A percentile compares a stretch with the other conserved stretches of the same genome.
These are phyloP conservation scores for Ajuga chamaepitys DNA, from an alignment of 257 asterid species.

Conservation along the genomic window DNA sequence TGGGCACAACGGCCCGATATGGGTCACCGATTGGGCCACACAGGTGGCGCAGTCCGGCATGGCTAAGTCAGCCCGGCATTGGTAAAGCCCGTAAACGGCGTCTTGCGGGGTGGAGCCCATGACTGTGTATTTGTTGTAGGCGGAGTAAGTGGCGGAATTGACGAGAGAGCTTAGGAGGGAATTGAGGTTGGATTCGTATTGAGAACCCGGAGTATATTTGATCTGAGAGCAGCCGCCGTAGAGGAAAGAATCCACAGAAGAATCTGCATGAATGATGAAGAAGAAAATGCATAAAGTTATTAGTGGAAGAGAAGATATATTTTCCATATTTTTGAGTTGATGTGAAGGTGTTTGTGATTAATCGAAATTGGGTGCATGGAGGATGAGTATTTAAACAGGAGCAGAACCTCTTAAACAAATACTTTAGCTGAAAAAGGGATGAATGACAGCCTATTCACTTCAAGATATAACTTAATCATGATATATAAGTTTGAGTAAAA, in stretches of 20 bases:
- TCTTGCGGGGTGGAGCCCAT: constrained; percentile 60
- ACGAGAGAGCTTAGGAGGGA: constrained; percentile 77
- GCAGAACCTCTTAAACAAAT: no score
- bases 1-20: constrained; percentile 43
- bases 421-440: no score
- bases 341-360: not conserved
- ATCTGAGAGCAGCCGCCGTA: constrained; percentile 81
- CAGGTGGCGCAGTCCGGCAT: constrained; percentile 96
- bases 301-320: not conserved
- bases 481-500: no score
- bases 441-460: no score
- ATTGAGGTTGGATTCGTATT: constrained; percentile 68
- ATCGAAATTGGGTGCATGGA: not conserved
- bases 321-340: constrained; percentile 8
- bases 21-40: constrained; percentile 61
- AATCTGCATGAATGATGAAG: constrained; percentile 18
- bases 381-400: constrained; percentile 7
- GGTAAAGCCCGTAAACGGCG: constrained; percentile 59
- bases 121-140: constrained; percentile 78
- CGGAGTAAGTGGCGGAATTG: constrained; percentile 82
- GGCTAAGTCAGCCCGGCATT: constrained; percentile 77
- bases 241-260: constrained; percentile 37
- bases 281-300: constrained; percentile 10
- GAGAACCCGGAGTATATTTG: constrained; percentile 51
- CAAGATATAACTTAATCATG: no score